Percentiles rank a stretch among this genome's conserved stretches.
Conservation (phyloP, 805 yeast genomes). For the Geotrichum ghanense region DNA sequence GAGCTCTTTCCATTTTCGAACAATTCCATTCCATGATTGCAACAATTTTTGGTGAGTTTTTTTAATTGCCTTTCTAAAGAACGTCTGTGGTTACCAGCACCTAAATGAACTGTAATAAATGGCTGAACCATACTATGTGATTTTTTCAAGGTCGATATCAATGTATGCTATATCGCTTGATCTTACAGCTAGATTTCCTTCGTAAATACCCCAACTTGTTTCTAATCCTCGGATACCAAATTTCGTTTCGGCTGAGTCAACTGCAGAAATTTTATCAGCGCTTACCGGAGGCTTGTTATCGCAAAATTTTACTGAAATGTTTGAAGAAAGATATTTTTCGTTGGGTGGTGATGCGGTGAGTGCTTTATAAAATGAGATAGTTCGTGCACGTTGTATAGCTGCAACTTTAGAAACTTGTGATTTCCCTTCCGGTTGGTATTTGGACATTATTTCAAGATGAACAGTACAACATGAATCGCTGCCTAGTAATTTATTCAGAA, state of each 20-base stretch:
- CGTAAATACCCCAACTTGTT: constrained; percentile 14
- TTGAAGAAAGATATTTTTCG: not conserved
- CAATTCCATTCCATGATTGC: constrained; percentile 13
- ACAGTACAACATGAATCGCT: too few relatives aligned
- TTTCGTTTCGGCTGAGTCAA: constrained; percentile 15
- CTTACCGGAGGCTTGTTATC: constrained; percentile 2
- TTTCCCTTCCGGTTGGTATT: too few relatives aligned
- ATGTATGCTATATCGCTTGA: constrained; percentile 12
- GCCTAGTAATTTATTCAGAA: too few relatives aligned
- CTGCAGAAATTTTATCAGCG: constrained; percentile 12
- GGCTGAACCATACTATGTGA: constrained; percentile 4
- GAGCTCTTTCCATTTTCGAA: constrained; percentile 12
- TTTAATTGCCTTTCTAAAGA: constrained; percentile 7
- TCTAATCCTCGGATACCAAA: constrained; percentile 10
- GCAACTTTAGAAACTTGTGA: constrained; percentile 3
- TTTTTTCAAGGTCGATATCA: constrained; percentile 4
- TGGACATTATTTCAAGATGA: too few relatives aligned
- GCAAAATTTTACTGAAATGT: constrained; percentile 5
- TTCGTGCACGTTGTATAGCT: constrained; percentile 10
- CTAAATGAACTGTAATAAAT: constrained; percentile 22
- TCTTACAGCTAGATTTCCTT: constrained; percentile 10
- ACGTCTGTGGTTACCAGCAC: constrained; percentile 24
- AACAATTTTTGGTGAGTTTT: constrained; percentile 12
- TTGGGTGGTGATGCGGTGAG: constrained; percentile 3
- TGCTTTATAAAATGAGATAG: constrained; percentile 8